Evolutionary conservation across 176 grass and related monocot species (phyloP), one percentile per base, ranked within the genome.

Genomic region (Triticum timopheevii): DNA sequence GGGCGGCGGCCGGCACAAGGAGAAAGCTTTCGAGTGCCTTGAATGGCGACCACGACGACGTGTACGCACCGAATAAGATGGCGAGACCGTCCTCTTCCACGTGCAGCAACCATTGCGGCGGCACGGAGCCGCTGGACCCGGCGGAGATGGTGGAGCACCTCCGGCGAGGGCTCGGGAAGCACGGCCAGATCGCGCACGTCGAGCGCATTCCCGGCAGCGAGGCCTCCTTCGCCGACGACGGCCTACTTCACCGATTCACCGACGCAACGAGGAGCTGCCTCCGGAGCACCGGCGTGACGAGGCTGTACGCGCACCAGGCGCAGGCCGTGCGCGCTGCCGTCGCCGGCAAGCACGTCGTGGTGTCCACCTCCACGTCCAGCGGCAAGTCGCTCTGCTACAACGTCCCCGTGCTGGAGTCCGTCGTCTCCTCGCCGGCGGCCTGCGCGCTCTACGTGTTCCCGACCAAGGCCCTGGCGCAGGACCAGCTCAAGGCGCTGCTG

Each of bases 311-410:
- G 76, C 85, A 79, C 61, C 92, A 97, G 90, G 85, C 83, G 35
- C 64, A 89, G 75, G 88, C 94, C 73, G 68, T 97, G 78, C 64
- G 65, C 6, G 36, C 69, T 24, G 83, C 88, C 58, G 16, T 80
- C 47, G 54, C 85, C 28, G 90, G 88, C 34, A 87, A 87, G 33
- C 85, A 93, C 68, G 88, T 97, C 22, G 86, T 92, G 22, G 77
- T 97, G 23, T 77, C 90, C 19, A 97, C 94, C 35, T 90, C 92
- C 35, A 93, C 94, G 44, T 94, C 90, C 19, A 94, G 94, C 62
- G 94, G 94, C 35, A 97, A 97, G 87, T 97, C 94, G 54, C 80
- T 97, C 33, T 97, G 92, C 59, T 97, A 97, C 85, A 97, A 97
- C 91, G 15, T 92, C 17, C 94, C 94, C 31, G 89, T 94, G 49